Base-by-base conservation (phyloP, 331 rosid genomes). In the Arachis monticola region DNA sequence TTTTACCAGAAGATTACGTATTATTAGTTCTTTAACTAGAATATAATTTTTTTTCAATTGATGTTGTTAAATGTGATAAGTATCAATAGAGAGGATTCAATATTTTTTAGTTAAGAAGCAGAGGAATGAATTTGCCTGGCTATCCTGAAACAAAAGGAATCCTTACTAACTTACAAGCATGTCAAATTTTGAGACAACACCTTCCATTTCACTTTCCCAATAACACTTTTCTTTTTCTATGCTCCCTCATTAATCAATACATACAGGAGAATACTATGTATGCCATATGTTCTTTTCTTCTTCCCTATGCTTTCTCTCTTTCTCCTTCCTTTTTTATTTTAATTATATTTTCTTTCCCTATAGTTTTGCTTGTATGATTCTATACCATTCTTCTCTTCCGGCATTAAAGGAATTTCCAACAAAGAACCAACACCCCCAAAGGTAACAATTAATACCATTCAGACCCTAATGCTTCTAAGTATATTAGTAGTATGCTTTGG, bases 201-300 rank as follows among this genome's bases (percentile, higher is more conserved):
- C 81, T 85, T 85, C 85, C 55, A 77, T 67, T 77, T 82, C 77
- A 71, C 85, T 80, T 83, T 85, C 70, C 72, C 71, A 44, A 0
- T n/a, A 30, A 0, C n/a, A 30, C 60, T 58, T 60, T 61, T 60
- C 76, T 50, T 75, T 77, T 70, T 46, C 5, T 38, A 38, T 38
- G 41, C 41, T 38, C 41, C 41, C 41, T 48, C 9, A 57, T 6
- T 38, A 22, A 41, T 2, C 48, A 11, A 14, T 8, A 46, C 44
- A 3, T 38, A 9, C 27, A 17, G 51, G 42, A n/a, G 42, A n/a
- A 47, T 44, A 44, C 42, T 67, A 32, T 32, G 53, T 32, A 47
- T 75, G 61, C 64, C 71, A 75, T 44, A 77, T 64, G 71, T 78
- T 76, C 14, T 52, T 10, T 51, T 12, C 5, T 51, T 12, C 13